Evolutionary conservation across 805 yeast species (phyloP).

Genomic region (Vanderwaltozyma tropicalis): DNA sequence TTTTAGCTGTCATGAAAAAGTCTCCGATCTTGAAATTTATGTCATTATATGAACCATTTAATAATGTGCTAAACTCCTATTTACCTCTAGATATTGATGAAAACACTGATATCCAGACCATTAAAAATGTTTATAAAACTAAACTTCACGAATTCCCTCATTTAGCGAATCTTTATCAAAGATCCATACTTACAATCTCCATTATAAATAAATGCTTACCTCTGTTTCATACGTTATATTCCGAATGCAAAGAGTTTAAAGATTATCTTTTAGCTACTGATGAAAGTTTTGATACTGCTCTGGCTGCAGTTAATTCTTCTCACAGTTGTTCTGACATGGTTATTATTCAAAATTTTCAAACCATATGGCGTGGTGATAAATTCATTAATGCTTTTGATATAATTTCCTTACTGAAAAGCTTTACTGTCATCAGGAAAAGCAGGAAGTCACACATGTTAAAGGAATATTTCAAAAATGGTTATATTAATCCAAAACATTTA

Average conservation of each 20-base stretch:
- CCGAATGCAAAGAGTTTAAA: slow-evolving; percentile 23
- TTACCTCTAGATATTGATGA: slow-evolving; percentile 39
- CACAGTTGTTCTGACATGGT: slow-evolving; percentile 41
- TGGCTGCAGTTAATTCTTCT: slow-evolving; percentile 38
- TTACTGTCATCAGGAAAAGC: slow-evolving; percentile 43
- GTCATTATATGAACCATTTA: slow-evolving; percentile 37
- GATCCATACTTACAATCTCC: slow-evolving; percentile 56
- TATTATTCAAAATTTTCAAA: slow-evolving; percentile 26
- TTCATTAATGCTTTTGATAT: slow-evolving; percentile 35
- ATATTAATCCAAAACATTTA: slow-evolving; percentile 45
- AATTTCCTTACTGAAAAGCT: slow-evolving; percentile 43
- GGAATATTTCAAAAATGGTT: slow-evolving; percentile 50
- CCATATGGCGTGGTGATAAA: slow-evolving; percentile 19
- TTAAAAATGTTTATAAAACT: slow-evolving; percentile 62
- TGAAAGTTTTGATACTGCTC: slow-evolving; percentile 34
- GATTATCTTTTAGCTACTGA: slow-evolving; percentile 16
- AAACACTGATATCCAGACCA: slow-evolving; percentile 54
- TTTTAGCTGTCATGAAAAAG: slow-evolving; percentile 31
- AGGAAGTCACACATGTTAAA: slow-evolving; percentile 45
- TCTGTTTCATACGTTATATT: slow-evolving; percentile 42
- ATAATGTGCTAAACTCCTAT: slow-evolving; percentile 40
- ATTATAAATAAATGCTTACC: slow-evolving; percentile 43
- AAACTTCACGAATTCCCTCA: slow-evolving; percentile 43
- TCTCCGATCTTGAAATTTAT: slow-evolving; percentile 29
- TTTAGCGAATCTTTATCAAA: slow-evolving; percentile 31